Conservation (phyloP, 2,329 filamentous ascomycete genomes). For the Ophiobolus disseminans region DNA sequence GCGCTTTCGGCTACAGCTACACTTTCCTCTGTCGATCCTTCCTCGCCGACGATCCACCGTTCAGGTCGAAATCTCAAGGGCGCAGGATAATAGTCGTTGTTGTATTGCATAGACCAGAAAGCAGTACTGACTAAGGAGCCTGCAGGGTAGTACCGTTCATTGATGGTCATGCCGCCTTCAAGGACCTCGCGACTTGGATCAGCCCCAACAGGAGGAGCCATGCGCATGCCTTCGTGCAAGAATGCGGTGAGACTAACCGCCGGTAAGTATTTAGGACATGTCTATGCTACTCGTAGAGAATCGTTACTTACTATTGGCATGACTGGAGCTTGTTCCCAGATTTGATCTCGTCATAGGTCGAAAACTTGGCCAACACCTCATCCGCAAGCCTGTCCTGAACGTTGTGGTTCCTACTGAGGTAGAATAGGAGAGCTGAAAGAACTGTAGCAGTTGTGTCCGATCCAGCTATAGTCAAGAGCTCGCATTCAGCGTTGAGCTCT, state of each 20-base stretch:
- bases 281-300: too few species aligned
- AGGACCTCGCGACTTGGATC: conserved; percentile 32
- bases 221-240: conserved; percentile 31
- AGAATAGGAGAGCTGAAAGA: conserved; percentile 28
- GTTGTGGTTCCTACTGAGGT: conserved; percentile 20
- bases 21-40: conserved; percentile 16
- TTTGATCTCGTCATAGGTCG: conserved; percentile 25
- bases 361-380: conserved; percentile 27
- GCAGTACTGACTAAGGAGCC: conserved; percentile 22
- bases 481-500: conserved; percentile 46
- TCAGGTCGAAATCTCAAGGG: conserved; percentile 34
- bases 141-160: conserved; percentile 26
- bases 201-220: conserved; percentile 27
- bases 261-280: too few species aligned
- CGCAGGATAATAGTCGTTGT: conserved; percentile 22
- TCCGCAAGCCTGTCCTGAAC: conserved; percentile 22
- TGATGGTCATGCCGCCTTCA: conserved; percentile 23
- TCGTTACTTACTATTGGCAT: too few species aligned
- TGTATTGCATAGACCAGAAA: conserved; percentile 24
- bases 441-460: conserved; percentile 30
- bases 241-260: conserved; percentile 28
- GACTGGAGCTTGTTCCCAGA: conserved; percentile 21
- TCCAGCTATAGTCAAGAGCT: conserved; percentile 31
- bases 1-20: conserved; percentile 21
- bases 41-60: conserved; percentile 31